Percentiles rank a stretch among this genome's conserved stretches.
Evolutionary conservation across 768 basidiomycete species (phyloP).

Genomic region (Lactarius psammicola): DNA sequence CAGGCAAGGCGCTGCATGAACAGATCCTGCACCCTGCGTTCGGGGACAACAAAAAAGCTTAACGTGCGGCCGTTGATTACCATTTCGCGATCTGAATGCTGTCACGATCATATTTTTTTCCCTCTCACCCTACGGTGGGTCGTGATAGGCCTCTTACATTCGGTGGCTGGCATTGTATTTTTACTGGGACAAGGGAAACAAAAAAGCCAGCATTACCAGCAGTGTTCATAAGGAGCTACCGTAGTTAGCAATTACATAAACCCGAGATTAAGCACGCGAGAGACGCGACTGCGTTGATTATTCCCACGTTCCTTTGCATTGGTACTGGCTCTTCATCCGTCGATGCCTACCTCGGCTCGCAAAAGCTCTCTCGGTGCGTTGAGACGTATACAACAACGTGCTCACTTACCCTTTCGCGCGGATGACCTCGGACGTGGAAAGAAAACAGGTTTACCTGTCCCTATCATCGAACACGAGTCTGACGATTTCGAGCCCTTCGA

Average conservation of each 20-base stretch:
- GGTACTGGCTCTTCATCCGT: neutral
- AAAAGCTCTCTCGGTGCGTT: constrained; percentile 42
- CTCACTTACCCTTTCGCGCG: constrained; percentile 74
- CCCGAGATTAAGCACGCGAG: neutral
- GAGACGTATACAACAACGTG: constrained; percentile 59
- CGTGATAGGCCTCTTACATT: neutral
- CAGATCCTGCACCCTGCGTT: constrained; percentile 71
- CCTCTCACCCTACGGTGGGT: constrained; percentile 1
- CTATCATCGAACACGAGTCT: constrained; percentile 65
- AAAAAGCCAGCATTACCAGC: constrained; percentile 12
- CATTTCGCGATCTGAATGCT: neutral
- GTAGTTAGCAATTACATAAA: neutral
- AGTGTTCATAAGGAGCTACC: neutral
- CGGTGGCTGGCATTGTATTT: constrained; percentile 23
- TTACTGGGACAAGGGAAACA: neutral
- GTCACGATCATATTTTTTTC: constrained; percentile 8
- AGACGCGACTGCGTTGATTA: constrained; percentile 21
- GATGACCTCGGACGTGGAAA: constrained; percentile 77
- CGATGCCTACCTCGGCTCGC: constrained; percentile 38
- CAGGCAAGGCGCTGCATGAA: constrained; percentile 93
- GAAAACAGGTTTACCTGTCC: constrained; percentile 73
- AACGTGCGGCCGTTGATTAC: neutral
- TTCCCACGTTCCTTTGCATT: constrained; percentile 26
- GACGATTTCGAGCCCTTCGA: constrained; percentile 85
- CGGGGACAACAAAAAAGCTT: constrained; percentile 16